Percentiles rank a stretch among this genome's conserved stretches.
phyloP scores from a whole-genome alignment of 352 stramenopile genomes.

The Globisporangium solare region DNA sequence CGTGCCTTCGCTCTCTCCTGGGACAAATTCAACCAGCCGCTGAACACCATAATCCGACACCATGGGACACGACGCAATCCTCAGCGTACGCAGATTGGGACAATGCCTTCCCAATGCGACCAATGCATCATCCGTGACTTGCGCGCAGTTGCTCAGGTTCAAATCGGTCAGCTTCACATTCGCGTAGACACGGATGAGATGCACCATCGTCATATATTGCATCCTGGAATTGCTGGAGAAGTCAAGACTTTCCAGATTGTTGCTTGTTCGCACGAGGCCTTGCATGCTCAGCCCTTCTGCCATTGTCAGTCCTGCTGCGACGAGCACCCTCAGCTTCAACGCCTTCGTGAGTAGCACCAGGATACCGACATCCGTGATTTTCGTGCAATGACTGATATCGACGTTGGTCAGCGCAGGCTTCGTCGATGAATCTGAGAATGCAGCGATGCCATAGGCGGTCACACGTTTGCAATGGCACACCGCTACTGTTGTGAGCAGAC shows the following conservation, averaged over 20 bases:
- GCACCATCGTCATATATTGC: slow-evolving; percentile 33
- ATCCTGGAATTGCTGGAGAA: slow-evolving; percentile 31
- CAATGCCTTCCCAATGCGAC: slow-evolving; percentile 38
- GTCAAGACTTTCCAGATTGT: slow-evolving; percentile 26
- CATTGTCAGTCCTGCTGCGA: slow-evolving; percentile 34
- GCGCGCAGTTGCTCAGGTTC: slow-evolving; percentile 46
- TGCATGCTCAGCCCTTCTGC: slow-evolving; percentile 60
- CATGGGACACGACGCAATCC: slow-evolving; percentile 46
- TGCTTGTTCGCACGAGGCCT: slow-evolving; percentile 30
- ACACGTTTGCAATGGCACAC: slow-evolving; percentile 48
- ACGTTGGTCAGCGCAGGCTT: slow-evolving; percentile 30
- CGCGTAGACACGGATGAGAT: slow-evolving; percentile 37
- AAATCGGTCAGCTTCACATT: slow-evolving; percentile 29
- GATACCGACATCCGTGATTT: slow-evolving; percentile 52
- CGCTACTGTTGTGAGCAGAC: slow-evolving; percentile 24
- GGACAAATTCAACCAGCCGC: slow-evolving; percentile 36
- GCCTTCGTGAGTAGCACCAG: slow-evolving; percentile 45
- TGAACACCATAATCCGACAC: slow-evolving; percentile 51
- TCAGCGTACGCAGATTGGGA: slow-evolving; percentile 29
- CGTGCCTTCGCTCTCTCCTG: slow-evolving; percentile 15
- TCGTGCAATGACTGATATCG: slow-evolving; percentile 49
- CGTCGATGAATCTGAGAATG: slow-evolving; percentile 38
- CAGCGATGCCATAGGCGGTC: slow-evolving; percentile 64
- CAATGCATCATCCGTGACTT: slow-evolving; percentile 53
- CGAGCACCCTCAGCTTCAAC: slow-evolving; percentile 29